These are phyloP conservation scores for Globisporangium okanoganense DNA, from an alignment of 352 stramenopile species.

Conservation along the genomic window DNA sequence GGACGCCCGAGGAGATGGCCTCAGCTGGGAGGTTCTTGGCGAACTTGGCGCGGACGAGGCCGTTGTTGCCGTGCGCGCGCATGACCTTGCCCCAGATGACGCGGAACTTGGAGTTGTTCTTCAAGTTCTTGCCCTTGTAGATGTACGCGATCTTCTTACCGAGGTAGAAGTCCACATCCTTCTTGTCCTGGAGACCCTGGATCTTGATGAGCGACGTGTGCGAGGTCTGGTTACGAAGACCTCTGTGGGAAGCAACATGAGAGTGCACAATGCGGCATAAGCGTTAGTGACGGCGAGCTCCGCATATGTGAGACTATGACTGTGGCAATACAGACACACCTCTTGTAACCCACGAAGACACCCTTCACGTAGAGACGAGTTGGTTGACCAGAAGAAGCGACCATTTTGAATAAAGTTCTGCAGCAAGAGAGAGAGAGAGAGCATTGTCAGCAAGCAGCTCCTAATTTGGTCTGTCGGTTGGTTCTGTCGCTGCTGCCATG, in stretches of 20 bases:
- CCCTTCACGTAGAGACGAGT: constrained; percentile 98
- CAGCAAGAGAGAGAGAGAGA: constrained; percentile 13
- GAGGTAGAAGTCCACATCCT: constrained; percentile 99
- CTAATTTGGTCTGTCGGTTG: not conserved
- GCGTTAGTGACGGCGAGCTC: not conserved
- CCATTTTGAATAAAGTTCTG: constrained; percentile 87
- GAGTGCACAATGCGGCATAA: not conserved
- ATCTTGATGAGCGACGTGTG: constrained; percentile 99
- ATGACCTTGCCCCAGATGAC: constrained; percentile 99
- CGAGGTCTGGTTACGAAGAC: constrained; percentile 96
- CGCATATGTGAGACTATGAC: not conserved
- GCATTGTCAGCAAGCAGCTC: constrained; percentile 7
- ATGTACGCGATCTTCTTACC: constrained; percentile 99
- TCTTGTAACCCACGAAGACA: constrained; percentile 99
- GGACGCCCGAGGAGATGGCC: constrained; percentile 95
- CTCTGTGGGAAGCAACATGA: constrained; percentile 28
- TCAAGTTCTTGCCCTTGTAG: constrained; percentile 96
- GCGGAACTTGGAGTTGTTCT: constrained; percentile 97
- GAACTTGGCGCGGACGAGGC: constrained; percentile 99
- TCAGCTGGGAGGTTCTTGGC: constrained; percentile 95
- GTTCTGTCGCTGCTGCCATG: not conserved
- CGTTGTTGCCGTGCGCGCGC: constrained; percentile 97
- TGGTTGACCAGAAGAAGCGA: constrained; percentile 89
- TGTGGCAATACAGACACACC: constrained; percentile 27
- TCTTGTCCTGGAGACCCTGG: constrained; percentile 97